Evolutionary conservation across 2,329 filamentous ascomycete species (phyloP).

Genomic region (Paracamarosporium sp.): DNA sequence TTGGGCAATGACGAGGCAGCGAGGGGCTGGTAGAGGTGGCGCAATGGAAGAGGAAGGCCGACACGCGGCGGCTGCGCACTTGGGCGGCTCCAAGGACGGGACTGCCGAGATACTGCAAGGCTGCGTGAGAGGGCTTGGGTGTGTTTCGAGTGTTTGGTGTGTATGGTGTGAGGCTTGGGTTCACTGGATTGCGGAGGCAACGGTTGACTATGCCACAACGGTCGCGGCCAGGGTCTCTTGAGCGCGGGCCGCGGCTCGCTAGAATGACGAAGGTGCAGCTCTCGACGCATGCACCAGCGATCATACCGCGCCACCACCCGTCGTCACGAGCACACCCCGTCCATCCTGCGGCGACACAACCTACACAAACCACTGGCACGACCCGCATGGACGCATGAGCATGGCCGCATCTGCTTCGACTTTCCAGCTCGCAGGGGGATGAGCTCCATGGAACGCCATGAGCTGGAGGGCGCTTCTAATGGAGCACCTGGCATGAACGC

Average conservation of each 20-base stretch:
- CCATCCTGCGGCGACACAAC: background rate
- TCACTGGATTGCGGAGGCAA: slow-evolving; percentile 8
- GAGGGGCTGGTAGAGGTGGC: slow-evolving; percentile 5
- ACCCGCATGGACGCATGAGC: background rate
- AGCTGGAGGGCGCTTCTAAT: background rate
- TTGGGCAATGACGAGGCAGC: slow-evolving; percentile 25
- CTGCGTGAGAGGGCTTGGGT: background rate
- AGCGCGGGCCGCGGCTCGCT: slow-evolving; percentile 7
- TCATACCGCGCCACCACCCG: slow-evolving; percentile 3
- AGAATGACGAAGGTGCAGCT: background rate
- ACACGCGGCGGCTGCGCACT: slow-evolving; percentile 6
- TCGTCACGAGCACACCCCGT: background rate
- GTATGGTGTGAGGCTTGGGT: slow-evolving; percentile 6
- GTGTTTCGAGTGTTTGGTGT: slow-evolving; percentile 6
- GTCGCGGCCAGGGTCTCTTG: slow-evolving; percentile 4
- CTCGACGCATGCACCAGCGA: slow-evolving; percentile 3
- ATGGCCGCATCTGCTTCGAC: slow-evolving; percentile 14
- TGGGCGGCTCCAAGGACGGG: background rate
- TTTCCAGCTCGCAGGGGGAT: slow-evolving; percentile 8
- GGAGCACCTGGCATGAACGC: background rate
- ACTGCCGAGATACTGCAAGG: background rate
- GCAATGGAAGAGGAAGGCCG: slow-evolving; percentile 7
- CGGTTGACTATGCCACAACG: background rate
- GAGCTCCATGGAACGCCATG: slow-evolving; percentile 20
- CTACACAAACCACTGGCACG: background rate